Base-by-base conservation (phyloP, 495 filamentous ascomycete species). In the Daldinia grandis region DNA sequence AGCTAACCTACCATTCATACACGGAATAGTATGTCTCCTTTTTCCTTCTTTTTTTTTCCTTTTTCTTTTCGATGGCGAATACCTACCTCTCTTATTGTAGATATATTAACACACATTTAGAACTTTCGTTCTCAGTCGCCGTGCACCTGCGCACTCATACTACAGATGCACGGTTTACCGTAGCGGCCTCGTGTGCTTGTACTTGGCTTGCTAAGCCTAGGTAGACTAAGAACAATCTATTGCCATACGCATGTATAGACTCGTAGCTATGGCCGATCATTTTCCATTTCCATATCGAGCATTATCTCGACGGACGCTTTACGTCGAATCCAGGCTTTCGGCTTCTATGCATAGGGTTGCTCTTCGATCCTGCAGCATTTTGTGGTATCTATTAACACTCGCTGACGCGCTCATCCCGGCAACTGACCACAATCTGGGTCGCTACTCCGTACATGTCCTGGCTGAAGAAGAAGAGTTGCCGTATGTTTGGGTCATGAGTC, bases 251-350 rank as follows among this genome's bases (percentile, higher is more conserved):
- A 19, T 35, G 27, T 27, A n/a, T 40, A 25, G 27, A 21, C 25
- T 65, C 24, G 40, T 33, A 55, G 33, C 15, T 17, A 33, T 25
- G 4, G 54, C 28, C 37, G 9, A 69, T 44, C 60, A 33, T 38
- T 63, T 59, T 35, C 62, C 25, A 3, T 63, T 59, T 35, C 62
- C 25, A 3, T 6, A 65, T 62, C 51, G 6, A 31, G 57, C 8
- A 28, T 38, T 61, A 19, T 8, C 44, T 56, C 47, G 30, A 49
- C 28, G 31, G 15, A 0, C 54, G 24, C 37, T 64, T 19, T 60
- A 56, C 56, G 24, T 37, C 21, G 24, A 59, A 72, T 33, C 60
- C 69, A 64, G 68, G 68, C 63, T 63, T 59, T 58, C 55, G 69
- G 69, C 50, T 60, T 71, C 50, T 33, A 14, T 47, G 64, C 68